Conservation (phyloP, 352 stramenopile genomes). For the Phytophthora tentaculata region DNA sequence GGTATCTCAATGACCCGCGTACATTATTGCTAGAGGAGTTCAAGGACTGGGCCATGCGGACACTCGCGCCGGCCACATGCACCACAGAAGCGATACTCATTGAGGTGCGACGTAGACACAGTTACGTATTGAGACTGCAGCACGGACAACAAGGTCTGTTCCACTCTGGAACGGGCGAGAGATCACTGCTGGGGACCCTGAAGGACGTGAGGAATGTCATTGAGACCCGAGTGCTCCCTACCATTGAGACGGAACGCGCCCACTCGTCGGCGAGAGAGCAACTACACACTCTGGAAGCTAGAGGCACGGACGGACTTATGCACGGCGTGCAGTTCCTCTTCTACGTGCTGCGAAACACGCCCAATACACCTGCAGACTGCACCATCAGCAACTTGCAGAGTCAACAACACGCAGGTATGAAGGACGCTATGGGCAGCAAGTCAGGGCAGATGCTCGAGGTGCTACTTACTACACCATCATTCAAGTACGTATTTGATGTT, state of each 20-base stretch:
- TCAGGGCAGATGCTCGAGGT: conserved; percentile 87
- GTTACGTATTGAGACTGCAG: conserved; percentile 78
- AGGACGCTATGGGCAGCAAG: conserved; percentile 86
- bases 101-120: conserved; percentile 76
- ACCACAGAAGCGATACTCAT: conserved; percentile 82
- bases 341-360: conserved; percentile 85
- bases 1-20: conserved; percentile 86
- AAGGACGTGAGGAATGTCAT: conserved; percentile 87
- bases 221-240: conserved; percentile 74
- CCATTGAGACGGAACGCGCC: conserved; percentile 82
- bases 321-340: conserved; percentile 89
- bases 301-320: conserved; percentile 83
- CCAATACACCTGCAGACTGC: conserved; percentile 83
- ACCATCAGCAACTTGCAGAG: conserved; percentile 85
- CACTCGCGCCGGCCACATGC: conserved; percentile 72
- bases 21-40: conserved; percentile 87
- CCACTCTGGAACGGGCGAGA: conserved; percentile 75
- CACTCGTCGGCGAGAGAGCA: conserved; percentile 86
- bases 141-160: conserved; percentile 85
- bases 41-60: conserved; percentile 87
- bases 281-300: conserved; percentile 77
- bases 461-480: conserved; percentile 80
- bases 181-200: conserved; percentile 78
- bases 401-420: conserved; percentile 86
- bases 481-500: conserved; percentile 57